Evolutionary conservation across 331 rosid species (phyloP), one percentile per base, ranked within the genome.

Genomic region (Rhamnella rubrinervis): DNA sequence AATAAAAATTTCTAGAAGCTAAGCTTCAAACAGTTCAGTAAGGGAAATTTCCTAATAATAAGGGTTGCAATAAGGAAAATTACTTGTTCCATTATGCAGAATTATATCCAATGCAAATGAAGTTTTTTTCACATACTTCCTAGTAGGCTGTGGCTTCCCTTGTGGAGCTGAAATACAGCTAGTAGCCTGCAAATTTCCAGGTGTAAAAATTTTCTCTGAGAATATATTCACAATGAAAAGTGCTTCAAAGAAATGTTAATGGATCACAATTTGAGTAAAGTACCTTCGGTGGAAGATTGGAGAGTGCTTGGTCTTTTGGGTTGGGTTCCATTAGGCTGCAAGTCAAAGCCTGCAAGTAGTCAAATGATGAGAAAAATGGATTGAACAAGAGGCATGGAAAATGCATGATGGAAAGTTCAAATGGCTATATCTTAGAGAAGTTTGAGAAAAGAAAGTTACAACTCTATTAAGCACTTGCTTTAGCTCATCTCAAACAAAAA

Each of bases 111-210:
- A 35, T 17, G 31, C n/a, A 44, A 63, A 70, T 25, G 67, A 58
- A 73, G 8, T 38, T 39, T 71, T 39, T 71, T 55, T 55, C 61
- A 51, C 92, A 31, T 85, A 91, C 97, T 47, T 75, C 53, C 68
- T 75, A 44, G 51, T 71, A 63, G 75, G 85, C 74, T 73, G 82
- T 74, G 73, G 66, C 57, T 63, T 73, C 77, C 73, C 78, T 52
- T 63, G 83, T 51, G 72, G 2, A 61, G 70, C n/a, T 46, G 78
- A 46, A 28, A n/a, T 58, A 41, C 68, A 68, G 70, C 67, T 66
- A 56, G 70, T 65, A 39, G 57, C 77, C 97, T 91, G 91, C 86
- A 76, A 66, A 73, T 75, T 77, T 72, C 58, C 58, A 76, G 68
- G 44, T 55, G 55, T 59, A 68, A 77, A 59, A 71, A 3, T 76